These are phyloP conservation scores for Lenzites betulinus DNA, from an alignment of 768 basidiomycete genomes.

Conservation along the genomic window DNA sequence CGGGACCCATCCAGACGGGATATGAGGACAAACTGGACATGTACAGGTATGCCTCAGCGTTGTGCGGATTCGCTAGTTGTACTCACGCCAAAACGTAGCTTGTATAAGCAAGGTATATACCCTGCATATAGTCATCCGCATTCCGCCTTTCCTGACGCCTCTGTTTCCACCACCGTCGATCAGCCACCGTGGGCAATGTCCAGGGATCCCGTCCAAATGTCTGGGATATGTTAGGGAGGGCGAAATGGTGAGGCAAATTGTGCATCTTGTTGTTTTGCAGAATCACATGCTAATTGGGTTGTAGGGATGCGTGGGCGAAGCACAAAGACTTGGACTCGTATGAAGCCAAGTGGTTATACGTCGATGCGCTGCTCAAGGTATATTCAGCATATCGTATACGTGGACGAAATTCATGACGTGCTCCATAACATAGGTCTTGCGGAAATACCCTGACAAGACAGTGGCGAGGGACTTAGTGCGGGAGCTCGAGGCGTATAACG, in stretches of 20 bases:
- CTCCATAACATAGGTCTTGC: conserved; percentile 54
- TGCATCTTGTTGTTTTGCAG: background rate
- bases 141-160: background rate
- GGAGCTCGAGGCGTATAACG: conserved; percentile 78
- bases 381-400: conserved; percentile 8
- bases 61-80: no score
- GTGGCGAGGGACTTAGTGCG: conserved; percentile 71
- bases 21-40: conserved; percentile 95
- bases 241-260: conserved; percentile 77
- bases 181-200: conserved; percentile 92
- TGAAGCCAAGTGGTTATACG: conserved; percentile 89
- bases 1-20: conserved; percentile 91
- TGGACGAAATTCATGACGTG: background rate
- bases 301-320: conserved; percentile 95
- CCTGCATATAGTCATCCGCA: background rate
- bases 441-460: conserved; percentile 83
- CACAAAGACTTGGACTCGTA: conserved; percentile 77
- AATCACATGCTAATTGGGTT: conserved; percentile 25
- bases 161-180: background rate
- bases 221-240: conserved; percentile 88
- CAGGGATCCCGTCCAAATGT: conserved; percentile 76
- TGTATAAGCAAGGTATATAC: conserved; percentile 86
- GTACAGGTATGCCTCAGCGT: conserved; percentile 62
- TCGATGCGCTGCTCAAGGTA: conserved; percentile 85
- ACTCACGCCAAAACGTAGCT: conserved; percentile 41